Evolutionary conservation across 805 yeast species (phyloP).

Genomic region (Saitoella complicata): DNA sequence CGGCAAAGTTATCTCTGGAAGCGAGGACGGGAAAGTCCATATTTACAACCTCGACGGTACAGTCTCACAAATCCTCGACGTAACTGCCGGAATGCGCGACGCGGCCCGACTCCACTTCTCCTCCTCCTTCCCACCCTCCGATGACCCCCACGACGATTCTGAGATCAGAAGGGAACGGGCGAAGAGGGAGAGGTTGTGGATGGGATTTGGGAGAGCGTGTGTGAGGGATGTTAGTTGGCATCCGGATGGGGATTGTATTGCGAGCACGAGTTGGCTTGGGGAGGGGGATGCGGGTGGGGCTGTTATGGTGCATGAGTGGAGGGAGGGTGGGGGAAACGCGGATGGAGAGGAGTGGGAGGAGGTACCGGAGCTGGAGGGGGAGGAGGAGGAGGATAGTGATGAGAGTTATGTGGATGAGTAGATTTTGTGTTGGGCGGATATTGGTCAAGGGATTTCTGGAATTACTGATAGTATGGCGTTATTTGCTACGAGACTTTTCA

Average conservation of each 20-base stretch:
- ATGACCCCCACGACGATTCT: background rate
- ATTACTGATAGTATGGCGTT: background rate
- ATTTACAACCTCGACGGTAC: slow-evolving; percentile 19
- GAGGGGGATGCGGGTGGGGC: slow-evolving; percentile 9
- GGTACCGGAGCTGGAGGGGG: background rate
- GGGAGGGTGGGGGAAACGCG: background rate
- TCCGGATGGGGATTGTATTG: slow-evolving; percentile 15
- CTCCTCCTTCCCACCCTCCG: background rate
- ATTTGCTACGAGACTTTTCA: too few species aligned
- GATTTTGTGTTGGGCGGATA: too few species aligned
- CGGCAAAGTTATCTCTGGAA: slow-evolving; percentile 19
- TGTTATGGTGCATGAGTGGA: slow-evolving; percentile 10
- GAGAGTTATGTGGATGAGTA: slow-evolving; percentile 5
- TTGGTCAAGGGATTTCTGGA: too few species aligned
- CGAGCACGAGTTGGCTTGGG: slow-evolving; percentile 10
- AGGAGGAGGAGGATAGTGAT: slow-evolving; percentile 1
- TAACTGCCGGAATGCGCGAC: slow-evolving; percentile 4
- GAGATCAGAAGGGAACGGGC: background rate
- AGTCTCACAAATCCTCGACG: slow-evolving; percentile 10
- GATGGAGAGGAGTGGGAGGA: background rate
- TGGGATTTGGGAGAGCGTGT: slow-evolving; percentile 4
- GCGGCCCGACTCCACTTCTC: background rate
- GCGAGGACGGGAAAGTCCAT: slow-evolving; percentile 16
- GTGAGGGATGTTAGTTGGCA: slow-evolving; percentile 18
- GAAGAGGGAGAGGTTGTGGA: background rate